phyloP scores from a whole-genome alignment of 2,329 filamentous ascomycete genomes.

The Cladosporium velox region DNA sequence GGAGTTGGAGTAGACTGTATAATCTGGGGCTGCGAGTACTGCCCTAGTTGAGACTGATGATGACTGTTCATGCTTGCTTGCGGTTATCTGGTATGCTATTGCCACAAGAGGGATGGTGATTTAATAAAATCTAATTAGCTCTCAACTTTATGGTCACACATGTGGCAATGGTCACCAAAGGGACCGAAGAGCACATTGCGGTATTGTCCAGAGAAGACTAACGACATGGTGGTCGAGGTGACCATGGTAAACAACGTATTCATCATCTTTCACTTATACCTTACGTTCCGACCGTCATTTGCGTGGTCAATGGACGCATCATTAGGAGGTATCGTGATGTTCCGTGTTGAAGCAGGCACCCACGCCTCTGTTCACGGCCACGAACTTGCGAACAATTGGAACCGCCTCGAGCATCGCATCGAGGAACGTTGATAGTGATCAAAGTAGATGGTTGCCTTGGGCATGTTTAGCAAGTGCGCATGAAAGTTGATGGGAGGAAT shows the following conservation, averaged over 20 bases:
- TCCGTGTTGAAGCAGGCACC: too few relatives aligned
- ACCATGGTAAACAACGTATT: too few relatives aligned
- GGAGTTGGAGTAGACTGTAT: not conserved
- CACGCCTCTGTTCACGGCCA: too few relatives aligned
- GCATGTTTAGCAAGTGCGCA: too few relatives aligned
- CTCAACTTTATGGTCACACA: not conserved
- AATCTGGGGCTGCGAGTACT: not conserved
- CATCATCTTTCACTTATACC: too few relatives aligned
- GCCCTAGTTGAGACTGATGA: not conserved
- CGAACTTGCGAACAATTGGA: too few relatives aligned
- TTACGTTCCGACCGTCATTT: not conserved
- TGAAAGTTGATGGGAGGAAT: too few relatives aligned
- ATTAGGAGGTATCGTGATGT: not conserved
- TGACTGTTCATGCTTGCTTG: not conserved
- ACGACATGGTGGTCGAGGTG: not conserved
- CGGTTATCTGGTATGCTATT: not conserved
- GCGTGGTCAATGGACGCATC: not conserved
- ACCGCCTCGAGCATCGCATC: too few relatives aligned
- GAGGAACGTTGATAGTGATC: too few relatives aligned
- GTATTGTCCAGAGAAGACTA: not conserved
- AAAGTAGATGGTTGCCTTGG: too few relatives aligned
- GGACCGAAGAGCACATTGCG: not conserved
- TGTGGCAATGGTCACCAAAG: not conserved
- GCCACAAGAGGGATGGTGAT: not conserved
- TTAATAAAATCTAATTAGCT: not conserved